Percentiles rank a stretch among this genome's conserved stretches.
These are phyloP conservation scores for Bathelium albidoporum DNA, from an alignment of 495 filamentous ascomycete genomes.

Conservation along the genomic window DNA sequence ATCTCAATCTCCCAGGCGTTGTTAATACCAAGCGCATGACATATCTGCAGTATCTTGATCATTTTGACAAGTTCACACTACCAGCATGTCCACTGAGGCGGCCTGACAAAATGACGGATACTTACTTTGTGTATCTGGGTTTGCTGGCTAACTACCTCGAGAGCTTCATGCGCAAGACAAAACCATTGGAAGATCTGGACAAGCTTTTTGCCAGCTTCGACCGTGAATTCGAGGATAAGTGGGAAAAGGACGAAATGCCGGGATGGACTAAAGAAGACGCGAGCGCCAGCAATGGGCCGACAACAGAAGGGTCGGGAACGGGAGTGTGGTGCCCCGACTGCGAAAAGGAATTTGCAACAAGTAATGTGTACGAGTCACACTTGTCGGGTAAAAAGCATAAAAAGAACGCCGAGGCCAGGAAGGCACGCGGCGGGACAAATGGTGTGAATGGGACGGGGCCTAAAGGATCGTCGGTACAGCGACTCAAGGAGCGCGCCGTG, in stretches of 20 bases:
- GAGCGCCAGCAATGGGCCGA: conserved; percentile 36
- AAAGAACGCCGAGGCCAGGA: conserved; percentile 56
- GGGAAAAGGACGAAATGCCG: conserved; percentile 64
- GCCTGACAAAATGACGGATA: conserved; percentile 74
- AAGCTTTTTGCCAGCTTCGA: conserved; percentile 66
- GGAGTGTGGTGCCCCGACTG: conserved; percentile 82
- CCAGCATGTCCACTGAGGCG: conserved; percentile 61
- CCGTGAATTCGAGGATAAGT: conserved; percentile 70
- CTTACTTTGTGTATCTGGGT: conserved; percentile 84
- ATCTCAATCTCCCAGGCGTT: conserved; percentile 74
- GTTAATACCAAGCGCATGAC: conserved; percentile 52
- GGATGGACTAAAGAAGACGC: conserved; percentile 61
- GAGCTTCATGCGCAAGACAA: conserved; percentile 66
- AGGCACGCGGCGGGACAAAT: conserved; percentile 24
- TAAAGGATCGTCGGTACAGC: conserved; percentile 29
- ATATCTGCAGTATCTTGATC: conserved; percentile 83
- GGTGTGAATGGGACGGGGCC: conserved; percentile 22
- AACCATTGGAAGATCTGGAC: conserved; percentile 73
- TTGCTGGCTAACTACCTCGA: conserved; percentile 74
- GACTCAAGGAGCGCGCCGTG: conserved; percentile 80
- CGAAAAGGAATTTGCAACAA: conserved; percentile 88
- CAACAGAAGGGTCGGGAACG: conserved; percentile 48
- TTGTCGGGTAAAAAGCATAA: conserved; percentile 86
- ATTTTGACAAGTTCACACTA: conserved; percentile 76
- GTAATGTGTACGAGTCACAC: conserved; percentile 87